These are phyloP conservation scores for Eucalyptus pauciflora DNA, from an alignment of 345 rosid species.

Conservation along the genomic window DNA sequence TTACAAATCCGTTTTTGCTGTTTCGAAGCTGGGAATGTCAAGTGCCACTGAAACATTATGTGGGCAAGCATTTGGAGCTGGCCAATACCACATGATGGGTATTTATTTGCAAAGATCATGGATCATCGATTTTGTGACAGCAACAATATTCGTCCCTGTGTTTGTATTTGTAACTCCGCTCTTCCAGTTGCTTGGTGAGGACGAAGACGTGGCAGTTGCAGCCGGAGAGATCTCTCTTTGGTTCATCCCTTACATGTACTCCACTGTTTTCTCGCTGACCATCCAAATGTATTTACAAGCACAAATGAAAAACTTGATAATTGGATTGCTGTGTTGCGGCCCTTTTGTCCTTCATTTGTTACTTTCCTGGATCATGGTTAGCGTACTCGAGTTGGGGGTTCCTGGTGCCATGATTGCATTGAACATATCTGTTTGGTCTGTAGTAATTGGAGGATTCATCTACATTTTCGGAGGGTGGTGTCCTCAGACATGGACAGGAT, in stretches of 20 bases:
- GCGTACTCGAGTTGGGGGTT: neutral
- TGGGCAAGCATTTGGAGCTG: constrained; percentile 29
- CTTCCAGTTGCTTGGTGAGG: neutral
- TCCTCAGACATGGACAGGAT: neutral
- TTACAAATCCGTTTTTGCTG: neutral
- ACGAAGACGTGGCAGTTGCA: neutral
- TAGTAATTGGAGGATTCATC: neutral
- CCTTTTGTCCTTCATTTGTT: neutral
- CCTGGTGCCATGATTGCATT: neutral
- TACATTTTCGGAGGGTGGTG: neutral
- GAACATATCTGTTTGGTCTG: neutral
- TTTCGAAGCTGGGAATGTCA: constrained; percentile 22
- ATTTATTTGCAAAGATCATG: constrained; percentile 24
- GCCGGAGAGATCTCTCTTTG: neutral
- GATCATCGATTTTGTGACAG: neutral
- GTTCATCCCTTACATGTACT: neutral
- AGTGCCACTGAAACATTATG: constrained; percentile 32
- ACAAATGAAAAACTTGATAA: neutral
- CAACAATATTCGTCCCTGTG: neutral
- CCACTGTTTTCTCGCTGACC: neutral
- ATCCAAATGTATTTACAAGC: constrained; percentile 26
- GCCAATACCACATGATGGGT: constrained; percentile 21
- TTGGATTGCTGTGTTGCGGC: neutral
- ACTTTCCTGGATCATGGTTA: neutral
- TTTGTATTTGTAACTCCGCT: neutral